phyloP scores from a whole-genome alignment of 768 basidiomycete genomes.

The Panellus pusillus region DNA sequence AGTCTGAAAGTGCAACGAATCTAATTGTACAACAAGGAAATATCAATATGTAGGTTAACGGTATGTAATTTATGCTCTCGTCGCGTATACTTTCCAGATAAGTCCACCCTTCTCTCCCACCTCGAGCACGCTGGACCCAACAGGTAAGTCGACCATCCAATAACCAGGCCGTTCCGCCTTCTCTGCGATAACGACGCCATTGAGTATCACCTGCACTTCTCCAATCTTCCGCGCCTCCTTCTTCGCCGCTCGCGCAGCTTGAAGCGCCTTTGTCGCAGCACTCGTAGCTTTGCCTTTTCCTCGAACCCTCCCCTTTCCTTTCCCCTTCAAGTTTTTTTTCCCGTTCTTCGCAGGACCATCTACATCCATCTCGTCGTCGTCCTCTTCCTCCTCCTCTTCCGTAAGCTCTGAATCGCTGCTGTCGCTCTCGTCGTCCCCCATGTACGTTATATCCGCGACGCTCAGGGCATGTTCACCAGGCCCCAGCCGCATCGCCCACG shows the following conservation, averaged over 20 bases:
- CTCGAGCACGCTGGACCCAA: conserved; percentile 66
- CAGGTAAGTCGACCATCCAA: conserved; percentile 63
- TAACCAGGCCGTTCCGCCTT: conserved; percentile 45
- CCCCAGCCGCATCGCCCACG: conserved; percentile 67
- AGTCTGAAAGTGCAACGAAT: too few species aligned
- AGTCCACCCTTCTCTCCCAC: conserved; percentile 70
- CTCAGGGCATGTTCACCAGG: conserved; percentile 56
- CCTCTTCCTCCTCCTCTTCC: conserved; percentile 44
- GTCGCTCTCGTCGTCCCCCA: conserved; percentile 59
- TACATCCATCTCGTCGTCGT: conserved; percentile 45
- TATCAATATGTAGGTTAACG: not conserved
- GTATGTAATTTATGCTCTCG: conserved; percentile 34
- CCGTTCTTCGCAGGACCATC: conserved; percentile 43
- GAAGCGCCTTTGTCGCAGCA: conserved; percentile 22
- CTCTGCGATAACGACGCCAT: conserved; percentile 51
- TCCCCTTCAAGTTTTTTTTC: conserved; percentile 40
- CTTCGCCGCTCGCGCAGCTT: conserved; percentile 31
- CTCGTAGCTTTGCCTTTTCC: conserved; percentile 32
- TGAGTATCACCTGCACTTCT: conserved; percentile 63
- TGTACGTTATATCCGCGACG: conserved; percentile 53
- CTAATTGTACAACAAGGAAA: conserved; percentile 3
- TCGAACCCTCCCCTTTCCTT: conserved; percentile 39
- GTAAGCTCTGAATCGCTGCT: conserved; percentile 58
- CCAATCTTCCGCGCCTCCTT: conserved; percentile 51
- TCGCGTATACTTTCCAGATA: conserved; percentile 70